phyloP scores from a whole-genome alignment of 345 rosid species.

The Salix dunnii region DNA sequence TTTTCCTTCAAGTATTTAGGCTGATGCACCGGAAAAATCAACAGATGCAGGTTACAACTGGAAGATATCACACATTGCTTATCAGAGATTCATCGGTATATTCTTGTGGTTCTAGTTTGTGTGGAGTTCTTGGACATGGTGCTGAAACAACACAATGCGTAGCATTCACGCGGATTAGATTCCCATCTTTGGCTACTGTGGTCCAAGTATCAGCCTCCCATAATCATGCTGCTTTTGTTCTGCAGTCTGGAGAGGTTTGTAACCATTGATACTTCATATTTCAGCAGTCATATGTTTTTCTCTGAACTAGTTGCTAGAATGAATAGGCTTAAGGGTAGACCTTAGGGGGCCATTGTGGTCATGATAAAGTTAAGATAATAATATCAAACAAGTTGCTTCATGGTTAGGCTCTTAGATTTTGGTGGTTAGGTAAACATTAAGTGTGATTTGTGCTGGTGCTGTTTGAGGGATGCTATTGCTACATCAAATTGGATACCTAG shows the following conservation, averaged over 20 bases:
- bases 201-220: slow-evolving; percentile 89
- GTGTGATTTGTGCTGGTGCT: too few species aligned
- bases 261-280: slow-evolving; percentile 2
- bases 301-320: not conserved
- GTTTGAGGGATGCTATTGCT: not conserved
- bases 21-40: slow-evolving; percentile 11
- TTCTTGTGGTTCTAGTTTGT: slow-evolving; percentile 87
- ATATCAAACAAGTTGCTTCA: not conserved
- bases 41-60: slow-evolving; percentile 96
- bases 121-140: slow-evolving; percentile 93
- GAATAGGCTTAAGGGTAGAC: not conserved
- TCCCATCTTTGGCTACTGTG: slow-evolving; percentile 57
- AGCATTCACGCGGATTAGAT: slow-evolving; percentile 65
- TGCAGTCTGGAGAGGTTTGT: slow-evolving; percentile 89
- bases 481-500: not conserved
- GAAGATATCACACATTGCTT: slow-evolving; percentile 83
- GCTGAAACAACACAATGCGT: slow-evolving; percentile 89
- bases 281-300: not conserved
- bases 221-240: slow-evolving; percentile 82
- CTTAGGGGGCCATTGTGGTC: not conserved
- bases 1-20: too few species aligned
- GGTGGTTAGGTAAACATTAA: not conserved
- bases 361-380: not conserved
- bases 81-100: slow-evolving; percentile 78
- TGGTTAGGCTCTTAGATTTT: not conserved